Evolutionary conservation across 495 filamentous ascomycete genomes (phyloP).

Genomic region (Aspergillus affinis): DNA sequence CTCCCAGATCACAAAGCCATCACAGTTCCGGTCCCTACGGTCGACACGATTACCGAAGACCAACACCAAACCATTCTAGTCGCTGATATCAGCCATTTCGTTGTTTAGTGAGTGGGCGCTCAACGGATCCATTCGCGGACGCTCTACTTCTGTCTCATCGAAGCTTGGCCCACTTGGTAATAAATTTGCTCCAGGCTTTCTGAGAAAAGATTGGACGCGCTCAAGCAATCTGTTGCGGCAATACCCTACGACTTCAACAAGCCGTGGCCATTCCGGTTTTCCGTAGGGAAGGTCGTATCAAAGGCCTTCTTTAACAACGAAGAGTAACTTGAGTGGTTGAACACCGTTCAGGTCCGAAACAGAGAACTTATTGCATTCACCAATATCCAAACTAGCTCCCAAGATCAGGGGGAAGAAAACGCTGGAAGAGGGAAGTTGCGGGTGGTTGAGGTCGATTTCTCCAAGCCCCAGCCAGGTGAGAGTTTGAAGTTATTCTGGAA

Average conservation of each 20-base stretch:
- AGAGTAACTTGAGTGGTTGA: constrained; percentile 12
- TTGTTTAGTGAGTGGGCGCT: background rate
- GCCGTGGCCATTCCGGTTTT: constrained; percentile 17
- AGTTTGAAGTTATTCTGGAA: constrained; percentile 11
- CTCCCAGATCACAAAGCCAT: constrained; percentile 7
- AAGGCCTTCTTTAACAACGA: constrained; percentile 11
- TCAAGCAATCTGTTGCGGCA: constrained; percentile 14
- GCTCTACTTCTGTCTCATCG: background rate
- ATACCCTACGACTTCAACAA: constrained; percentile 9
- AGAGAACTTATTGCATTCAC: constrained; percentile 15
- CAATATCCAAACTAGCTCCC: constrained; percentile 2
- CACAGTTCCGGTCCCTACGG: constrained; percentile 11
- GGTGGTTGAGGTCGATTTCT: constrained; percentile 12
- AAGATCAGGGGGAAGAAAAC: background rate
- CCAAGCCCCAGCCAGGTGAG: constrained; percentile 10
- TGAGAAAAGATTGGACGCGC: constrained; percentile 6
- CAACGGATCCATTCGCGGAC: background rate
- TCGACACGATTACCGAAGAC: constrained; percentile 1
- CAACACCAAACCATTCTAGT: background rate
- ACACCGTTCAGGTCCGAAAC: constrained; percentile 5
- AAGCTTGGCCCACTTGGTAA: background rate
- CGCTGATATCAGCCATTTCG: background rate
- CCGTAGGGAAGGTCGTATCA: constrained; percentile 13
- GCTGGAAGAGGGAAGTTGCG: no score
- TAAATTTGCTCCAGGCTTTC: background rate